phyloP scores from a whole-genome alignment of 2,329 filamentous ascomycete species.

The Xylaria multiplex region DNA sequence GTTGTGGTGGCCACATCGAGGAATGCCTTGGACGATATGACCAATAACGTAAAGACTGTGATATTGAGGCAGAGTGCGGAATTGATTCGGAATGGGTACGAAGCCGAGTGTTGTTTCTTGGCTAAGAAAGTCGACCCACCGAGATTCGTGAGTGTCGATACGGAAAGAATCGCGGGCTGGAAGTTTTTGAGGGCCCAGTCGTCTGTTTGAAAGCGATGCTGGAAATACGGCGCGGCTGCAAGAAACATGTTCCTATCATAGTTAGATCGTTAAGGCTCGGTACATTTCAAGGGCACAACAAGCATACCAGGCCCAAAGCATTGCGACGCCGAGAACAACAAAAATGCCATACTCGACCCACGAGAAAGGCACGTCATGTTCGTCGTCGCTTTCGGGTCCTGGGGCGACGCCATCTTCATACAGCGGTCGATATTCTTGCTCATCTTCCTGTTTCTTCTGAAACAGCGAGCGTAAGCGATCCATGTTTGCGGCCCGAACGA shows the following conservation, averaged over 20 bases:
- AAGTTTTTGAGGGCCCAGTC: constrained; percentile 81
- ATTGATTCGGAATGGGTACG: constrained; percentile 88
- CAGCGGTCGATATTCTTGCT: constrained; percentile 51
- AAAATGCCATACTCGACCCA: constrained; percentile 90
- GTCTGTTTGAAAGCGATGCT: constrained; percentile 77
- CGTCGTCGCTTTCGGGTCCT: constrained; percentile 40
- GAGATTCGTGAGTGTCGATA: constrained; percentile 87
- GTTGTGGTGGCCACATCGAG: constrained; percentile 66
- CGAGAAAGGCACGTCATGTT: constrained; percentile 71
- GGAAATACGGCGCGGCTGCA: constrained; percentile 92
- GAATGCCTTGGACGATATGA: constrained; percentile 79
- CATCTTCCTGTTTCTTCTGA: constrained; percentile 45
- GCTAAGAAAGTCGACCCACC: constrained; percentile 78
- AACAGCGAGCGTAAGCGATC: constrained; percentile 55
- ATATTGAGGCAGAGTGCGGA: constrained; percentile 80
- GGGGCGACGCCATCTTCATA: constrained; percentile 43
- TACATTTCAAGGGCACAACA: constrained; percentile 23
- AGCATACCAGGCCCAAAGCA: constrained; percentile 96
- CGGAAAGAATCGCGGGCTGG: constrained; percentile 87
- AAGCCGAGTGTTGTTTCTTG: constrained; percentile 81
- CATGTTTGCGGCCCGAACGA: constrained; percentile 44
- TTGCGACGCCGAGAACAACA: constrained; percentile 84
- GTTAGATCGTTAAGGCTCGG: constrained; percentile 24
- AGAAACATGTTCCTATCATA: constrained; percentile 92
- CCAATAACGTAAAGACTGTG: constrained; percentile 79